phyloP scores from a whole-genome alignment of 2,329 filamentous ascomycete genomes.

The Colletotrichum higginsianum region DNA sequence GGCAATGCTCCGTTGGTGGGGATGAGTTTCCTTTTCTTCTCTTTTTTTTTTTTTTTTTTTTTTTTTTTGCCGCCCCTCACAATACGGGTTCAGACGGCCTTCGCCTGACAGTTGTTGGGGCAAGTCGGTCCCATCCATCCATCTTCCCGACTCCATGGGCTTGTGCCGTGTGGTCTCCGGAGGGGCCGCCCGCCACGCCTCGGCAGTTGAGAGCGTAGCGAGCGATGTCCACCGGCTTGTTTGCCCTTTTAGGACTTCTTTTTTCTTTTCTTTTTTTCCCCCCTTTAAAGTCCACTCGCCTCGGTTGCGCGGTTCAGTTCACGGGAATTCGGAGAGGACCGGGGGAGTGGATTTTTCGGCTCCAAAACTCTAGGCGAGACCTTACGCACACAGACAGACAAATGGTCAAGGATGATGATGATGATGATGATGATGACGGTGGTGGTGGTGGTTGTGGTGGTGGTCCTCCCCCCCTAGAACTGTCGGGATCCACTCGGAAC shows the following conservation, averaged over 20 bases:
- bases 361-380: too few relatives aligned
- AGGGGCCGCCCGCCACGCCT: conserved; percentile 3
- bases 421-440: too few relatives aligned
- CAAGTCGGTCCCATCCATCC: too few relatives aligned
- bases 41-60: not conserved
- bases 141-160: not conserved
- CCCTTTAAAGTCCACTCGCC: not conserved
- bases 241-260: not conserved
- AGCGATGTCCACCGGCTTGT: not conserved
- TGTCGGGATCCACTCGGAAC: conserved; percentile 38
- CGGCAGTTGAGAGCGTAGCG: conserved; percentile 11
- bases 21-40: not conserved
- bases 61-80: too few relatives aligned
- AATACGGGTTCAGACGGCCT: too few relatives aligned
- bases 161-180: not conserved
- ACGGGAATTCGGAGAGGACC: not conserved
- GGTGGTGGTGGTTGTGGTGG: not conserved
- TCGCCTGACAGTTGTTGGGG: too few relatives aligned
- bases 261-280: too few relatives aligned
- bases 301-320: not conserved
- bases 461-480: conserved; percentile 16
- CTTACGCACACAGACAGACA: too few relatives aligned
- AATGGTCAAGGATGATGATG: too few relatives aligned
- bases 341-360: too few relatives aligned
- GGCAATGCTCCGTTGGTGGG: conserved; percentile 8